phyloP scores from a whole-genome alignment of 176 grass and related monocot species.

The Oryza coarctata region DNA sequence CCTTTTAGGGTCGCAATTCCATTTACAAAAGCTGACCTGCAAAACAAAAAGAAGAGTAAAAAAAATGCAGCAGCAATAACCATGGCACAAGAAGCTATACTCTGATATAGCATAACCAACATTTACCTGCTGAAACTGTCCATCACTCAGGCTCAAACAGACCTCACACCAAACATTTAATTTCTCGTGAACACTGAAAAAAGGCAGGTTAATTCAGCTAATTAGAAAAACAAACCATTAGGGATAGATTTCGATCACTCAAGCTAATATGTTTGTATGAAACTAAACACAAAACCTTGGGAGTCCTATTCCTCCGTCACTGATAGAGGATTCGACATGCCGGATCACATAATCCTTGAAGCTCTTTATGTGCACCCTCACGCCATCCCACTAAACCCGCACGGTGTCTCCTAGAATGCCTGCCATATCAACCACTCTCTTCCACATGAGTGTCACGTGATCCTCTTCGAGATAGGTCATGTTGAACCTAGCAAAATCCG shows the following conservation, averaged over 20 bases:
- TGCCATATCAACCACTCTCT: slow-evolving; percentile 84
- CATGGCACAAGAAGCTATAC: too few relatives aligned
- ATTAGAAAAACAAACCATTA: too few relatives aligned
- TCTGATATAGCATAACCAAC: neutral
- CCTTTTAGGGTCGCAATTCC: slow-evolving; percentile 79
- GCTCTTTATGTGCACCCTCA: slow-evolving; percentile 48
- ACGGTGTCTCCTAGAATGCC: slow-evolving; percentile 73
- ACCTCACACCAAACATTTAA: slow-evolving; percentile 86
- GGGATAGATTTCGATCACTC: too few relatives aligned
- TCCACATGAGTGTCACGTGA: slow-evolving; percentile 81
- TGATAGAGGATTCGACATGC: slow-evolving; percentile 49
- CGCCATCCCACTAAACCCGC: slow-evolving; percentile 73
- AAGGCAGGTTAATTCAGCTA: neutral
- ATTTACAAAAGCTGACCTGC: slow-evolving; percentile 96
- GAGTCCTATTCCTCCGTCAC: slow-evolving; percentile 7
- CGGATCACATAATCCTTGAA: slow-evolving; percentile 70
- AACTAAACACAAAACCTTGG: slow-evolving; percentile 42
- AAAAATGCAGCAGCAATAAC: too few relatives aligned
- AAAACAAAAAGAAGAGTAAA: neutral
- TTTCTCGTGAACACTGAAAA: slow-evolving; percentile 44
- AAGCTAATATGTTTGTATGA: neutral
- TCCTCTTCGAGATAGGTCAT: slow-evolving; percentile 80
- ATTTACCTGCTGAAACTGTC: slow-evolving; percentile 87
- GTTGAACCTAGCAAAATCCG: slow-evolving; percentile 81
- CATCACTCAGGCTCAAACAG: slow-evolving; percentile 68